Conservation (phyloP, 73 alveolate genomes). For the Tetrahymena borealis region DNA sequence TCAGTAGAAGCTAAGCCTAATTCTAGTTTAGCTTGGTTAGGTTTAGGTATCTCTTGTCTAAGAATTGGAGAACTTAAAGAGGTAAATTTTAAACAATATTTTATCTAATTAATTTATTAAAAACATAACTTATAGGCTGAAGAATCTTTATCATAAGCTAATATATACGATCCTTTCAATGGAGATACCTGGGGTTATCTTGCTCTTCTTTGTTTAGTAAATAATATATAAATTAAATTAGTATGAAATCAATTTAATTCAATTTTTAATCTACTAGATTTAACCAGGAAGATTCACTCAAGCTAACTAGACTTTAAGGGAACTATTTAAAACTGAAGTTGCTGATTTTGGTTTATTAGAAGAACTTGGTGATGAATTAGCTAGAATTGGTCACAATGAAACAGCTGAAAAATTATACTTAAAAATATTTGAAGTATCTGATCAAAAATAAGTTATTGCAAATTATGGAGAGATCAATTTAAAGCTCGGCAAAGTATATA, state of each 20-base stretch:
- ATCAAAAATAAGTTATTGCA: neutral
- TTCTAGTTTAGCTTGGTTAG: constrained; percentile 80
- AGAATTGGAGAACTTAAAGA: constrained; percentile 75
- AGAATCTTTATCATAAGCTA: constrained; percentile 34
- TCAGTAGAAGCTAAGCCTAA: constrained; percentile 77
- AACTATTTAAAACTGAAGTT: constrained; percentile 30
- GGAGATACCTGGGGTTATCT: constrained; percentile 45
- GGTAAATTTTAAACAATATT: constrained; percentile 4
- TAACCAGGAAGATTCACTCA: constrained; percentile 12
- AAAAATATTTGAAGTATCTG: constrained; percentile 15
- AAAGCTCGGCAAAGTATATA: constrained; percentile 15
- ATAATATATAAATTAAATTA: neutral
- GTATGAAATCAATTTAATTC: neutral
- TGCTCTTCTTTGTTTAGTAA: constrained; percentile 15
- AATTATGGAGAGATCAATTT: constrained; percentile 4
- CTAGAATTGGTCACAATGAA: constrained; percentile 8
- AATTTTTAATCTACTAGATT: neutral
- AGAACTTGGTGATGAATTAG: constrained; percentile 38
- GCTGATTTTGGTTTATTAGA: constrained; percentile 28
- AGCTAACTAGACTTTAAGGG: constrained; percentile 29
- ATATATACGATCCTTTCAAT: constrained; percentile 38
- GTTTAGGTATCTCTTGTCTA: constrained; percentile 86
- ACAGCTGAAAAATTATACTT: constrained; percentile 4
- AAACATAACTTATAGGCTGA: neutral
- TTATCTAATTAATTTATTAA: neutral